Conservation (phyloP, 2,329 filamentous ascomycete species). For the Graphilbum ipis-grandicollis region DNA sequence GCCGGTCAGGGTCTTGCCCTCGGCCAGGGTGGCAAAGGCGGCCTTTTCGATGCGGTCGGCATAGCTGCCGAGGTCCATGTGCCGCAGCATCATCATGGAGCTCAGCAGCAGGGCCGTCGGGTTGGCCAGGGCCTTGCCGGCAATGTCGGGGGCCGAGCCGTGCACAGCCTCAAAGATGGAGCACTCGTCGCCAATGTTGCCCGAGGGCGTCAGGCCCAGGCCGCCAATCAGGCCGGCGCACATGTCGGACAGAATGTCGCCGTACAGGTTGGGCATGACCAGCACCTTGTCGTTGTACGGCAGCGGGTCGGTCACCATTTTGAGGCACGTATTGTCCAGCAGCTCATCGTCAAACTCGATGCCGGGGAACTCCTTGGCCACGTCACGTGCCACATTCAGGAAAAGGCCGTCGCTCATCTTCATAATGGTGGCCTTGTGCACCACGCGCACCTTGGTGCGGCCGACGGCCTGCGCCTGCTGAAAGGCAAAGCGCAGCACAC, state of each 20-base stretch:
- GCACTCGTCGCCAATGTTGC: constrained; percentile 98
- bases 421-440: constrained; percentile 99
- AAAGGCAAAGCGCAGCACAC: constrained; percentile 93
- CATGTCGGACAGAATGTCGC: constrained; percentile 99
- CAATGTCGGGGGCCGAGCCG: constrained; percentile 48
- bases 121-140: constrained; percentile 80
- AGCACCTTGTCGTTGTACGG: constrained; percentile 99
- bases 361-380: constrained; percentile 87
- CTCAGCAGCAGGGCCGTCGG: constrained; percentile 87
- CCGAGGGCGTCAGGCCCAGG: constrained; percentile 89
- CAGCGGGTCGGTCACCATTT: constrained; percentile 90
- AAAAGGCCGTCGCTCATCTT: constrained; percentile 99
- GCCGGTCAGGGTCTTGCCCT: constrained; percentile 92
- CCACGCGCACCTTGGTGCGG: constrained; percentile 90
- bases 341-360: constrained; percentile 97
- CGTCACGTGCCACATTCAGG: constrained; percentile 67
- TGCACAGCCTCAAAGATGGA: constrained; percentile 99
- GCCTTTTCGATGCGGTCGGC: constrained; percentile 82
- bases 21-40: constrained; percentile 84
- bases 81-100: constrained; percentile 99
- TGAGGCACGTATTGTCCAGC: constrained; percentile 97
- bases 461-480: constrained; percentile 89
- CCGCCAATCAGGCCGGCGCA: constrained; percentile 97
- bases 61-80: constrained; percentile 82
- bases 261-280: constrained; percentile 96